Conservation (phyloP, 164 flowering plant genomes). For the Magnolia kwangsiensis region DNA sequence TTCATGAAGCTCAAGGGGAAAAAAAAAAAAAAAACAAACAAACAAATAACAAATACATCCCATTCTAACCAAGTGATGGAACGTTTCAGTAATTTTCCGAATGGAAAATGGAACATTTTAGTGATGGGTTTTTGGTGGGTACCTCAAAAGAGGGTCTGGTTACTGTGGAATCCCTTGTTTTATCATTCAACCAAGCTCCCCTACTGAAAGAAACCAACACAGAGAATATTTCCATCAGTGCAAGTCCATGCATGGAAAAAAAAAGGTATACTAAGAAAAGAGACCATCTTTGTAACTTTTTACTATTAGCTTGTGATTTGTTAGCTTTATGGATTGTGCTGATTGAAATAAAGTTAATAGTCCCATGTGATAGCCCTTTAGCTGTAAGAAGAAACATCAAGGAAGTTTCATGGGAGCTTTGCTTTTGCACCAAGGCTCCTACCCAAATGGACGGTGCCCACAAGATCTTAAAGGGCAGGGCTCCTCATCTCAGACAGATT, state of each 20-base stretch:
- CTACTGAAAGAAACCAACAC: constrained; percentile 58
- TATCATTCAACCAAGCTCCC: constrained; percentile 86
- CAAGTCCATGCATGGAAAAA: constrained; percentile 54
- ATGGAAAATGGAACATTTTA: constrained; percentile 4
- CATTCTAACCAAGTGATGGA: neutral
- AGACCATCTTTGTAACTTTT: constrained; percentile 30
- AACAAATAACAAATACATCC: neutral
- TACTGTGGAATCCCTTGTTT: constrained; percentile 50
- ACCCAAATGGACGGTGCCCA: constrained; percentile 30
- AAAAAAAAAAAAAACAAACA: neutral
- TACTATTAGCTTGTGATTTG: constrained; percentile 25
- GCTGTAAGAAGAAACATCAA: constrained; percentile 24
- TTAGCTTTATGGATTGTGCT: constrained; percentile 23
- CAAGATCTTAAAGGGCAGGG: constrained; percentile 51
- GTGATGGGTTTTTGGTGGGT: constrained; percentile 19
- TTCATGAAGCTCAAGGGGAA: neutral
- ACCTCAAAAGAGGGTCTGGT: constrained; percentile 65
- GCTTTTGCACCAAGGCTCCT: constrained; percentile 36
- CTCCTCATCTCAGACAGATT: constrained; percentile 25
- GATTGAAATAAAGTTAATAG: constrained; percentile 42
- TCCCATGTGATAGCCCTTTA: constrained; percentile 53
- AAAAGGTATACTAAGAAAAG: constrained; percentile 39
- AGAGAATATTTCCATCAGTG: constrained; percentile 56
- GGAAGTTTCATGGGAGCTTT: constrained; percentile 36
- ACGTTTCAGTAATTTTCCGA: neutral